phyloP scores from a whole-genome alignment of 2,329 filamentous ascomycete genomes.

The Metarhizium humberi region DNA sequence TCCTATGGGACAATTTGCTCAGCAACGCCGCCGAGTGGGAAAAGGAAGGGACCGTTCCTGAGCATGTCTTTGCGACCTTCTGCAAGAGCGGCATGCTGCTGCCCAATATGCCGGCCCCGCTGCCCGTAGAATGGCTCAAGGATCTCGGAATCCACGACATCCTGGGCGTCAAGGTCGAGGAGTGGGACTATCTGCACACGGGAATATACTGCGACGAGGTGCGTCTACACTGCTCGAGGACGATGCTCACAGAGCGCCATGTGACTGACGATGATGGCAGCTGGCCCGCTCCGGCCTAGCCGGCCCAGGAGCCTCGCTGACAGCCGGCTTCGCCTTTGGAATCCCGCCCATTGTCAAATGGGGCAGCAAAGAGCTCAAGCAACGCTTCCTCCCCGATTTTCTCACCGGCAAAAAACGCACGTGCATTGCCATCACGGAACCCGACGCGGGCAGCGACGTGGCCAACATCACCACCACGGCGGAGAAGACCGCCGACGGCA shows the following conservation, averaged over 20 bases:
- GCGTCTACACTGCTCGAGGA: not conserved
- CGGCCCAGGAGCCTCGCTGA: constrained; percentile 55
- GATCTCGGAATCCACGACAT: constrained; percentile 17
- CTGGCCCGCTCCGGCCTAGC: constrained; percentile 45
- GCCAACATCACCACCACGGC: constrained; percentile 55
- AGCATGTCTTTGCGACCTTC: constrained; percentile 26
- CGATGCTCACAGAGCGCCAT: not conserved
- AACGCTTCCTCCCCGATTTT: constrained; percentile 47
- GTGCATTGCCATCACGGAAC: constrained; percentile 57
- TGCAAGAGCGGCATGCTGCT: constrained; percentile 29
- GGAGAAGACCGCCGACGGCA: constrained; percentile 29
- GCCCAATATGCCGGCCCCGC: constrained; percentile 25
- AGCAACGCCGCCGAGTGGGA: constrained; percentile 58
- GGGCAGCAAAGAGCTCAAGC: constrained; percentile 39
- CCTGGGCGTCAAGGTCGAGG: constrained; percentile 32
- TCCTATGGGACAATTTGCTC: constrained; percentile 48
- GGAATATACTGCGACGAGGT: constrained; percentile 47
- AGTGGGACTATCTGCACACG: constrained; percentile 48
- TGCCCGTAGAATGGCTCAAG: constrained; percentile 59
- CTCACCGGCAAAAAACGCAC: constrained; percentile 51
- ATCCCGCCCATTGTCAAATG: constrained; percentile 53
- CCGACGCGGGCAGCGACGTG: constrained; percentile 52
- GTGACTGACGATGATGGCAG: constrained; percentile 40
- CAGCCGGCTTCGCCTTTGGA: constrained; percentile 62
- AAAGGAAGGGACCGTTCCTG: constrained; percentile 40